Percentiles rank a stretch among this genome's conserved stretches.
Conservation (phyloP, 257 asterid species). For the Solanum chaucha region DNA sequence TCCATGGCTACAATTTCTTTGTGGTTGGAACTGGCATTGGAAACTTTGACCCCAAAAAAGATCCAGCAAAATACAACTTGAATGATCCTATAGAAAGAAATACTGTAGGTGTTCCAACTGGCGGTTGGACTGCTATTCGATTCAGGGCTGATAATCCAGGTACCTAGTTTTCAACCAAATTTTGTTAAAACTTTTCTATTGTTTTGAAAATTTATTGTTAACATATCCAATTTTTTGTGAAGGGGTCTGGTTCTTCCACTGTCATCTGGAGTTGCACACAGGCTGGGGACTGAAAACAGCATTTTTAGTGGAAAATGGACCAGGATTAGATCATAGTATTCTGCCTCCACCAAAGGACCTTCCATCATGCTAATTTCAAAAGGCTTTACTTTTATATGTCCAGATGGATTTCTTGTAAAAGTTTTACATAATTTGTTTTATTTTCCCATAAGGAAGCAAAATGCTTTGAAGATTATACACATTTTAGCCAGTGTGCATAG, state of each 20-base stretch:
- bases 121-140: conserved; percentile 83
- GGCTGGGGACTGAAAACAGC: conserved; percentile 65
- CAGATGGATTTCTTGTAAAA: not conserved
- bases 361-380: conserved; percentile 31
- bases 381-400: not conserved
- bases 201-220: not conserved
- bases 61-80: conserved; percentile 45
- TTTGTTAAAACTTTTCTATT: not conserved
- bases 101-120: conserved; percentile 72
- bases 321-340: conserved; percentile 27
- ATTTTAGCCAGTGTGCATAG: not conserved
- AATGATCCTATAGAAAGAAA: conserved; percentile 67
- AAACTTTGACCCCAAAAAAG: conserved; percentile 40
- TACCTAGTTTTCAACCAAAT: not conserved
- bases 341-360: conserved; percentile 66
- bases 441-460: not conserved
- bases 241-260: conserved; percentile 77
- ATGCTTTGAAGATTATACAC: not conserved
- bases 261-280: conserved; percentile 63
- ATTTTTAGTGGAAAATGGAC: conserved; percentile 56
- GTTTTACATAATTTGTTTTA: not conserved
- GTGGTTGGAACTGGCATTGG: conserved; percentile 67
- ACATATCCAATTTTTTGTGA: not conserved
- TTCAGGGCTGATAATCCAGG: conserved; percentile 85
- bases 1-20: conserved; percentile 74